Evolutionary conservation across 2,329 filamentous ascomycete species (phyloP).

Genomic region (Cladosporium sp.): DNA sequence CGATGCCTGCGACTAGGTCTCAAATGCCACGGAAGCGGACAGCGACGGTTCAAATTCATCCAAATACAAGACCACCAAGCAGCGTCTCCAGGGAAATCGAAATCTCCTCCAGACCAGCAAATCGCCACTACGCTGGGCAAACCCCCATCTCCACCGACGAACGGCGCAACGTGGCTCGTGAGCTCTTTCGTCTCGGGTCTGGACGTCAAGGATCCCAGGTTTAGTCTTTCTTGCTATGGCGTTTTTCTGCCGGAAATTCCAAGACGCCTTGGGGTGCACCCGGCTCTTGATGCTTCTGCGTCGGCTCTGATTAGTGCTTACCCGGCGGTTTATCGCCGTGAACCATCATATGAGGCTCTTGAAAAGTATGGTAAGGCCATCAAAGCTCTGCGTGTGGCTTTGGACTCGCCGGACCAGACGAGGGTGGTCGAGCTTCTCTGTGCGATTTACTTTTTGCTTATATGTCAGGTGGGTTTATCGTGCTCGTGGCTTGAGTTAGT

Average conservation of each 20-base stretch:
- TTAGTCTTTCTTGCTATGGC: conserved; percentile 13
- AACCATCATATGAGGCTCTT: conserved; percentile 2
- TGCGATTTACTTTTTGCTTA: conserved; percentile 15
- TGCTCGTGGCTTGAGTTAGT: not conserved
- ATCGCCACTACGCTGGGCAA: not conserved
- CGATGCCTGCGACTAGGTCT: conserved; percentile 16
- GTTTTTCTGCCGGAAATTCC: conserved; percentile 12
- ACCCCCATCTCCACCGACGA: not conserved
- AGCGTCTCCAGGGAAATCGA: not conserved
- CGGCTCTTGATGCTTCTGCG: conserved; percentile 17
- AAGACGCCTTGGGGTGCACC: conserved; percentile 10
- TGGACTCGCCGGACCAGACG: conserved; percentile 1
- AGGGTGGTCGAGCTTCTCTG: conserved; percentile 12
- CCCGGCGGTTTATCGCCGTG: not conserved
- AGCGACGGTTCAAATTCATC: conserved; percentile 17
- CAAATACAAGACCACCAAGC: not conserved
- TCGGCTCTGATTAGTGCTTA: conserved; percentile 13
- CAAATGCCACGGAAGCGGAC: conserved; percentile 13
- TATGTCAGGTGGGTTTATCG: conserved; percentile 14
- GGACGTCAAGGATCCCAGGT: conserved; percentile 13
- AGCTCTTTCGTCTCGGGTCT: conserved; percentile 3
- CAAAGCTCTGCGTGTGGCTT: not conserved
- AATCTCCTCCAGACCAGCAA: not conserved
- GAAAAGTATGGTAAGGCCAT: conserved; percentile 12
- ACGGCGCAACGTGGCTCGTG: not conserved